Evolutionary conservation across 768 basidiomycete species (phyloP).

Genomic region (Nidularia pulvinata): DNA sequence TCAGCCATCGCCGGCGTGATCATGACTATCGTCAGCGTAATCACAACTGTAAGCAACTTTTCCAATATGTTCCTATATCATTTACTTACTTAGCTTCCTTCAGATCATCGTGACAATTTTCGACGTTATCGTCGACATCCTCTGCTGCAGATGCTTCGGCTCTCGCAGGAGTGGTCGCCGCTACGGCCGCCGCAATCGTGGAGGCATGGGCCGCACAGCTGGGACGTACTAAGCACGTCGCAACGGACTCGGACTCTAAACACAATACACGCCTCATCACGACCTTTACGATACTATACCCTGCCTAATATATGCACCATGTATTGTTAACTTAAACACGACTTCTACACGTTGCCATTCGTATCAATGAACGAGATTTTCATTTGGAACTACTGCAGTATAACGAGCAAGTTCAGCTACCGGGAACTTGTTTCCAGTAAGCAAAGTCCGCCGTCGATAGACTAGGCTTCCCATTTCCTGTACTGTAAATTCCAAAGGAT

Average conservation of each 20-base stretch:
- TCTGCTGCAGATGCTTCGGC: constrained; percentile 50
- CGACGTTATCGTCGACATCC: constrained; percentile 55
- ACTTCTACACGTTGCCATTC: not conserved
- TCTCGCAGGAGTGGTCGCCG: constrained; percentile 24
- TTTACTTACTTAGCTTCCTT: not conserved
- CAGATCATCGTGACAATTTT: constrained; percentile 69
- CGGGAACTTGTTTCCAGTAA: constrained; percentile 28
- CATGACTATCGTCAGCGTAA: constrained; percentile 57
- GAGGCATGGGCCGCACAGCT: constrained; percentile 6
- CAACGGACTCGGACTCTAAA: not conserved
- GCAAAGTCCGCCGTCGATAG: constrained; percentile 30
- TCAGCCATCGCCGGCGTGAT: constrained; percentile 58
- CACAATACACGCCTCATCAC: not conserved
- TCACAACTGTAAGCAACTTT: constrained; percentile 50
- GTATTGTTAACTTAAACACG: too few species aligned
- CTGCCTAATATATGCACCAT: not conserved
- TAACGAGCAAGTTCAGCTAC: too few species aligned
- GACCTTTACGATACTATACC: not conserved
- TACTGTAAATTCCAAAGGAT: constrained; percentile 34
- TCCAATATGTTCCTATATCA: not conserved
- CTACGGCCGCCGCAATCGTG: constrained; percentile 10
- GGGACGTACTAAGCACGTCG: not conserved
- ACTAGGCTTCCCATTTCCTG: constrained; percentile 33
- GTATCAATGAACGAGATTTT: not conserved
- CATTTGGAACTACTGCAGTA: not conserved